Percentiles rank a stretch among this genome's conserved stretches.
These are phyloP conservation scores for Volvox reticuliferus DNA, from an alignment of 139 green algal species.

Conservation along the genomic window DNA sequence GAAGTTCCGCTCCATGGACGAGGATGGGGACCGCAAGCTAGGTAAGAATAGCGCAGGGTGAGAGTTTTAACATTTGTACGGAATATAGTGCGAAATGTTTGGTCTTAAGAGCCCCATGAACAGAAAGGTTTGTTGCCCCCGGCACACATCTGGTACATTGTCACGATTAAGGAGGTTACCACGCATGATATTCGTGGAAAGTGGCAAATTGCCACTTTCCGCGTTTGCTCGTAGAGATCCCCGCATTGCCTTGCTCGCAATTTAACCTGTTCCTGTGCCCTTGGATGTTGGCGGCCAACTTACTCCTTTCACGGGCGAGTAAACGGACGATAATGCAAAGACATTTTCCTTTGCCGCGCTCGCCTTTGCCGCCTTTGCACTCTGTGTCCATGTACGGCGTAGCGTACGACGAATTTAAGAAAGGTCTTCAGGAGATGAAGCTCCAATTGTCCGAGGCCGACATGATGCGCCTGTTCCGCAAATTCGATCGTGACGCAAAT, in stretches of 20 bases:
- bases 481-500: conserved; percentile 63
- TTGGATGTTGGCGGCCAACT: too few species aligned
- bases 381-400: neutral
- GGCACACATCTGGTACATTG: too few species aligned
- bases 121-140: too few species aligned
- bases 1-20: conserved; percentile 71
- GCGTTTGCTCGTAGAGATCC: too few species aligned
- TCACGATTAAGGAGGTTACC: too few species aligned
- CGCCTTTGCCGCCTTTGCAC: neutral
- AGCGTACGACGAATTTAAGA: conserved; percentile 55
- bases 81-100: neutral
- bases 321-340: too few species aligned
- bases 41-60: neutral
- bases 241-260: too few species aligned
- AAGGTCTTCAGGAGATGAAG: conserved; percentile 56
- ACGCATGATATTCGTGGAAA: too few species aligned
- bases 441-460: conserved; percentile 52
- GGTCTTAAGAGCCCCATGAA: neutral
- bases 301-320: too few species aligned
- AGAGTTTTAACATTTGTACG: neutral
- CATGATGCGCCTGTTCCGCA: conserved; percentile 55
- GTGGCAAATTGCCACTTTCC: too few species aligned
- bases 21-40: conserved; percentile 59
- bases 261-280: too few species aligned
- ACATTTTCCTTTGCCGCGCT: too few species aligned